Base-by-base conservation (phyloP, 768 basidiomycete species). In the Myochromella boudieri region DNA sequence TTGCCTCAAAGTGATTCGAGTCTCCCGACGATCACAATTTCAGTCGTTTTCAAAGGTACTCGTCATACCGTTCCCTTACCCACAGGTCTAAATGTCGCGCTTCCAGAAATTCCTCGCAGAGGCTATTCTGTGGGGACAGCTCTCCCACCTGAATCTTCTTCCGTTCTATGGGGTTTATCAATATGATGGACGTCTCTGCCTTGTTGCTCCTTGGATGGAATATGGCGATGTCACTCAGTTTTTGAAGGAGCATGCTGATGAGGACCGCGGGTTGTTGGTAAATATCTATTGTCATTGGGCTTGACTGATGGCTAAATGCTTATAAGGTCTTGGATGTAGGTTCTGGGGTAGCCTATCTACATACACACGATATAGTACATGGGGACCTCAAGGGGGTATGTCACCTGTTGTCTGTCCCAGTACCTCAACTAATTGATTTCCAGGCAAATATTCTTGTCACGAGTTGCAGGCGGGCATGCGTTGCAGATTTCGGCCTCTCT, bases 381-480 rank as follows among this genome's bases (percentile, higher is more conserved):
- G 48, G 48, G 9, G 48, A 50, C 26, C 17, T 50, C 8, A 44
- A 45, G 37, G 48, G 48, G 24, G 48, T 50, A 18, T n/a, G 40
- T 12, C 8, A 14, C 25, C 4, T 1, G 14, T 29, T 12, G 21
- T 11, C 44, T 9, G 21, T 15, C 6, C 29, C 14, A 28, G 14
- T 25, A 25, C 12, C 2, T 15, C 17, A 15, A 21, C 27, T 15
- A 15, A 24, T 14, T 3, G 8, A 24, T 10, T 24, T 12, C 24
- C 26, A 54, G 52, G 52, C 37, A 12, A 55, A 55, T 26, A 39
- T 55, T 24, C 42, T 55, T 6, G 38, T 55, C 24, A 41, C 37
- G 12, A 18, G 28, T 21, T 22, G 37, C 7, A 15, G 29, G 9
- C 33, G 29, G 15, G 53, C 51, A 25, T 48, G 53, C 36, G 14